Percentiles rank a stretch among this genome's conserved stretches.
Conservation (phyloP, 2,329 filamentous ascomycete species). For the Aspergillus texensis region DNA sequence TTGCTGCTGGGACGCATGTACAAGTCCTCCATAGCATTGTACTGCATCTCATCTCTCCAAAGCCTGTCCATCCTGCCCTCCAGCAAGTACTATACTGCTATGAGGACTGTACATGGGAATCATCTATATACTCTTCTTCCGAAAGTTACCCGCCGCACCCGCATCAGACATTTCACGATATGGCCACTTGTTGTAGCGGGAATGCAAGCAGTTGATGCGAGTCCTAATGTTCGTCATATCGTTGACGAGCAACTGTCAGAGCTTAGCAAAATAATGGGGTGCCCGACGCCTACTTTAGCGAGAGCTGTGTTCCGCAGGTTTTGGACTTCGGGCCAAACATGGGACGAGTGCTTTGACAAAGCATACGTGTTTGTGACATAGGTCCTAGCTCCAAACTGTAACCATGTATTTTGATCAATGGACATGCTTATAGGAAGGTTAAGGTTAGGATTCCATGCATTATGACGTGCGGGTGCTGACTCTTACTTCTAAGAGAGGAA, state of each 20-base stretch:
- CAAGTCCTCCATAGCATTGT: constrained; percentile 9
- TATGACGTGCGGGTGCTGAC: neutral
- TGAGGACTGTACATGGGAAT: constrained; percentile 2
- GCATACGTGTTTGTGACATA: constrained; percentile 12
- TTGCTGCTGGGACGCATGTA: constrained; percentile 11
- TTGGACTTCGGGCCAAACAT: constrained; percentile 7
- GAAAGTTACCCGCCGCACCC: neutral
- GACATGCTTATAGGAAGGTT: neutral
- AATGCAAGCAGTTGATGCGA: neutral
- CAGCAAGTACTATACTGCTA: neutral
- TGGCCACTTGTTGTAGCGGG: constrained; percentile 13
- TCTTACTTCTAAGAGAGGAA: neutral
- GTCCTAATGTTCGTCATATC: neutral
- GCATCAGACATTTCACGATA: constrained; percentile 7
- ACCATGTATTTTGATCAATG: neutral
- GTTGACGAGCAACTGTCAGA: neutral
- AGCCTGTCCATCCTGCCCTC: constrained; percentile 2
- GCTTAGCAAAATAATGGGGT: neutral
- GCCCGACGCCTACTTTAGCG: neutral
- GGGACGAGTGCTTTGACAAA: constrained; percentile 11
- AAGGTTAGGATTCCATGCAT: neutral
- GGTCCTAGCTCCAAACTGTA: neutral
- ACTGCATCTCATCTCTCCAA: constrained; percentile 11
- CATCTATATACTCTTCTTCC: neutral
- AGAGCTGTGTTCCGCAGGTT: neutral